Evolutionary conservation across 2,329 filamentous ascomycete genomes (phyloP).

Genomic region (Colletotrichum australisinense): DNA sequence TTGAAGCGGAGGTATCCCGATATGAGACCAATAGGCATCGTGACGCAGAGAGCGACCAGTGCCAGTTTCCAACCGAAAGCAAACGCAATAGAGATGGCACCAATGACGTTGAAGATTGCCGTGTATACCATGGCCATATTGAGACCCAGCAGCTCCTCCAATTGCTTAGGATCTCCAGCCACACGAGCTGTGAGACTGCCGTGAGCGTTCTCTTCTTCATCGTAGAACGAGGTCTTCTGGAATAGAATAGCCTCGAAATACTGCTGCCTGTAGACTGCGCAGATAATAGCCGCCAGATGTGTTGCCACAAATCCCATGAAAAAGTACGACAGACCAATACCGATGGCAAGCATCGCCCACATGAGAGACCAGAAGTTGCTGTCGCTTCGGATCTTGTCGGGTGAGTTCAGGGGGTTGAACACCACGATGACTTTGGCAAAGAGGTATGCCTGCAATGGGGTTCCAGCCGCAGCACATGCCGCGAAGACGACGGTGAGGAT

Average conservation of each 20-base stretch:
- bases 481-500: constrained; percentile 59
- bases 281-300: constrained; percentile 58
- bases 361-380: constrained; percentile 74
- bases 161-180: constrained; percentile 66
- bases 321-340: constrained; percentile 65
- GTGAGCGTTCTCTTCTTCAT: constrained; percentile 68
- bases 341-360: constrained; percentile 70
- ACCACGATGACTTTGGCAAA: constrained; percentile 65
- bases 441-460: constrained; percentile 65
- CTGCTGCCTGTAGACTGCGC: constrained; percentile 67
- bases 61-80: constrained; percentile 82
- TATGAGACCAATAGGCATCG: constrained; percentile 60
- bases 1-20: constrained; percentile 63
- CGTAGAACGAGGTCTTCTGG: constrained; percentile 71
- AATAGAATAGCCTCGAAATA: constrained; percentile 71
- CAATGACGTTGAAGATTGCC: constrained; percentile 73
- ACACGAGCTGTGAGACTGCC: constrained; percentile 70
- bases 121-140: constrained; percentile 73
- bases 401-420: constrained; percentile 52
- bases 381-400: constrained; percentile 49
- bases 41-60: constrained; percentile 73
- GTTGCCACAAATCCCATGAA: constrained; percentile 57
- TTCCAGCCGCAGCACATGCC: constrained; percentile 55
- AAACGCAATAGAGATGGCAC: constrained; percentile 75
- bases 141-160: constrained; percentile 71